Conservation (phyloP, 106 monocot genomes). For the Acorus calamus region DNA sequence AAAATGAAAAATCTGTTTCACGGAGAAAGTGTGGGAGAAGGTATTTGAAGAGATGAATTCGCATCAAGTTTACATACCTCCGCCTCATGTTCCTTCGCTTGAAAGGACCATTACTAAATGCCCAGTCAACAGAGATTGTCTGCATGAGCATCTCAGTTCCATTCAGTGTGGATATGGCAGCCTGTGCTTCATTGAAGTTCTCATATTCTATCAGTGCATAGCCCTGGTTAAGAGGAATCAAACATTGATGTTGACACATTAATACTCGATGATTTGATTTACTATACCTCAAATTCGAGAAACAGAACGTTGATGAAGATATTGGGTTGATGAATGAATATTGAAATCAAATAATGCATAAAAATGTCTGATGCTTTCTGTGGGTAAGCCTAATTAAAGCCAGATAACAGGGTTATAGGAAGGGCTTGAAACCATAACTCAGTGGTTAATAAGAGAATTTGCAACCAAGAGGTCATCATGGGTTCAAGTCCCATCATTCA, state of each 20-base stretch:
- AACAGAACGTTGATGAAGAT: neutral
- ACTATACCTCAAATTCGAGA: too few relatives aligned
- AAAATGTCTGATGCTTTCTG: too few relatives aligned
- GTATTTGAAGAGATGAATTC: too few relatives aligned
- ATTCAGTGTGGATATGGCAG: constrained; percentile 64
- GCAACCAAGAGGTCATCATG: too few relatives aligned
- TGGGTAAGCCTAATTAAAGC: too few relatives aligned
- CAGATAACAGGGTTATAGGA: too few relatives aligned
- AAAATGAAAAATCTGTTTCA: neutral
- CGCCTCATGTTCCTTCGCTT: constrained; percentile 58
- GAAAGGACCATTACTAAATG: constrained; percentile 84
- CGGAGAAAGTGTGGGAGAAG: too few relatives aligned
- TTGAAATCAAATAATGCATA: neutral
- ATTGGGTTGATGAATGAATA: neutral
- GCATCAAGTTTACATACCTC: constrained; percentile 13
- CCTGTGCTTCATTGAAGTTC: constrained; percentile 60
- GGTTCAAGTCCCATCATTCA: too few relatives aligned
- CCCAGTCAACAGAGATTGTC: constrained; percentile 77
- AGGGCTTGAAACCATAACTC: too few relatives aligned
- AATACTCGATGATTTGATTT: too few relatives aligned
- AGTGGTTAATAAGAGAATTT: too few relatives aligned
- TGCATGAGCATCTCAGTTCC: constrained; percentile 63
- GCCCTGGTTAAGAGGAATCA: constrained; percentile 29
- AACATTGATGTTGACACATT: too few relatives aligned
- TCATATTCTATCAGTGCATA: constrained; percentile 95